Percentiles rank a stretch among this genome's conserved stretches.
Evolutionary conservation across 139 green algal species (phyloP).

Genomic region (Helicosporidium sp.): DNA sequence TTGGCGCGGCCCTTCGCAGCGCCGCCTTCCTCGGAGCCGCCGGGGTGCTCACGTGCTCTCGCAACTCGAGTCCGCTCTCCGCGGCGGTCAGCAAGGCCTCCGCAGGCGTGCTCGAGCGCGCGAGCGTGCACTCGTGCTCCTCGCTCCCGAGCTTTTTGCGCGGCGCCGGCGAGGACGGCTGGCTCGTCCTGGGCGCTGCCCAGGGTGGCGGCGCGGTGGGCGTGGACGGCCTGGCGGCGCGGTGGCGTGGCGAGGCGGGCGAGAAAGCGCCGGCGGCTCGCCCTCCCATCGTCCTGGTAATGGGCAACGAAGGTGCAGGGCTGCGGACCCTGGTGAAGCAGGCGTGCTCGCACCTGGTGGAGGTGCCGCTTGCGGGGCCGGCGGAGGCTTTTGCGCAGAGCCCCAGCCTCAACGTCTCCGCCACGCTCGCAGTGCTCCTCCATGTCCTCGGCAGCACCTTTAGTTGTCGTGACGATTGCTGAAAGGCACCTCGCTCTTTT

Average conservation of each 20-base stretch:
- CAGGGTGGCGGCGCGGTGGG: background rate
- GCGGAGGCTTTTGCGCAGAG: too few relatives aligned
- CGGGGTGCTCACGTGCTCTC: slow-evolving; percentile 54
- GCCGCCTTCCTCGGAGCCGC: slow-evolving; percentile 63
- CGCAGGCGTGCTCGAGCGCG: slow-evolving; percentile 58
- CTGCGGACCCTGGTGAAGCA: slow-evolving; percentile 51
- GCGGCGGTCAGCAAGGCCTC: slow-evolving; percentile 66
- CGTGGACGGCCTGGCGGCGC: slow-evolving; percentile 31
- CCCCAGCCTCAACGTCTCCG: too few relatives aligned
- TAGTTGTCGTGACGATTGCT: too few relatives aligned
- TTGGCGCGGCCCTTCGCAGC: slow-evolving; percentile 65
- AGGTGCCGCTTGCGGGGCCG: slow-evolving; percentile 18
- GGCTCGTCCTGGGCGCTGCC: slow-evolving; percentile 43
- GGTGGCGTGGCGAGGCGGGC: background rate
- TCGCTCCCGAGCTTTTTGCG: slow-evolving; percentile 55
- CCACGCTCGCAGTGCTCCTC: too few relatives aligned
- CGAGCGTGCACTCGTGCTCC: slow-evolving; percentile 37
- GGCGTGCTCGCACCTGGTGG: slow-evolving; percentile 24
- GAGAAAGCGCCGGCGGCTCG: slow-evolving; percentile 31
- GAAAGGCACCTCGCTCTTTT: too few relatives aligned
- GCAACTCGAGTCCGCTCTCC: slow-evolving; percentile 67
- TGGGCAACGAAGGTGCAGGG: slow-evolving; percentile 69
- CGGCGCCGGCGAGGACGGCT: slow-evolving; percentile 36
- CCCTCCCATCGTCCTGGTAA: slow-evolving; percentile 65
- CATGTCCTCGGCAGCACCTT: too few relatives aligned